A percentile compares a stretch with the other conserved stretches of the same genome.
Evolutionary conservation across 202 grass and related monocot genomes (phyloP).

Genomic region (Musa balbisiana): DNA sequence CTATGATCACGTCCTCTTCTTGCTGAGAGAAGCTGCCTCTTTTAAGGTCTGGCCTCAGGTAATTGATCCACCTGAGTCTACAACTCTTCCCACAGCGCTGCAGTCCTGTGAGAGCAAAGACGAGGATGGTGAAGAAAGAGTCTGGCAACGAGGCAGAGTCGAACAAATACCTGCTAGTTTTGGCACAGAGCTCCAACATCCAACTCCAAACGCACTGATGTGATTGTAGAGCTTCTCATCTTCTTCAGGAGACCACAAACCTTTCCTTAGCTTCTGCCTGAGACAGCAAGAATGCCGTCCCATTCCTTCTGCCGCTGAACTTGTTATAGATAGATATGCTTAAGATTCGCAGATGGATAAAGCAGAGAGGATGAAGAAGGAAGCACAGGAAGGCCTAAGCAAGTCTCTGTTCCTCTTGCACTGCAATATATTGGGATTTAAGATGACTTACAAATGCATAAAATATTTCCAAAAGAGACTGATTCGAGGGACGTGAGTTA

Average conservation of each 20-base stretch:
- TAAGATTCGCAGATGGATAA: too few species aligned
- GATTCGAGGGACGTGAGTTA: background rate
- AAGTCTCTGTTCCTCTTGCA: constrained; percentile 34
- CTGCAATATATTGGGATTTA: constrained; percentile 17
- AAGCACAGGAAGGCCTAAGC: constrained; percentile 47
- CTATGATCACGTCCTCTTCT: constrained; percentile 42
- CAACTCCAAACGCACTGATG: constrained; percentile 17
- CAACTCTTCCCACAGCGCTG: background rate
- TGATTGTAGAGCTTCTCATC: constrained; percentile 94
- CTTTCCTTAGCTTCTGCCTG: constrained; percentile 78
- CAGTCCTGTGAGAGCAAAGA: background rate
- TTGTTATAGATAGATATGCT: too few species aligned
- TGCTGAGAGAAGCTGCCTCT: constrained; percentile 90
- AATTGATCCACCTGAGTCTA: constrained; percentile 86
- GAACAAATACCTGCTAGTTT: background rate
- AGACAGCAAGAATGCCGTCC: constrained; percentile 55
- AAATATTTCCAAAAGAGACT: background rate
- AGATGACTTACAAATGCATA: constrained; percentile 5
- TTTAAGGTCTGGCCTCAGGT: constrained; percentile 90
- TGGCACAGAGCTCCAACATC: background rate
- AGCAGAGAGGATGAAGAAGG: background rate
- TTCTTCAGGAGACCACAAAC: constrained; percentile 96
- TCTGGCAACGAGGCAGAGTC: too few species aligned
- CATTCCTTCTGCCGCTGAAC: constrained; percentile 25
- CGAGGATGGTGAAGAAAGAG: too few species aligned